Conservation (phyloP, 352 stramenopile species). For the Thalassiosira oceanica region DNA sequence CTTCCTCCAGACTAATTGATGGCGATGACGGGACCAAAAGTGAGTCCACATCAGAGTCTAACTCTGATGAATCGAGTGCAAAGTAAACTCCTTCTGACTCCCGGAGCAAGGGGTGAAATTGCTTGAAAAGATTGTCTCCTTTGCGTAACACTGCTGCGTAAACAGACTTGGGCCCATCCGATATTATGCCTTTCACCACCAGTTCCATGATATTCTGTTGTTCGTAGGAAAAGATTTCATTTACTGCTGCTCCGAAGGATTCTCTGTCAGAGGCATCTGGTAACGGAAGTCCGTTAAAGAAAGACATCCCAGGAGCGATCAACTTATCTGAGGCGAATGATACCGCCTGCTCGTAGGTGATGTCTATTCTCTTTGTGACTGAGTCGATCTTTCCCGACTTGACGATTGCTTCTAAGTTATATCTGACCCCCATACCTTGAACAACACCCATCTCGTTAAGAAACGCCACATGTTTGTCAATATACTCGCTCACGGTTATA, state of each 20-base stretch:
- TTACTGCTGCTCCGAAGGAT: conserved; percentile 27
- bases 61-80: conserved; percentile 18
- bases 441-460: conserved; percentile 21
- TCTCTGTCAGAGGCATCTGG: conserved; percentile 21
- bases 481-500: conserved; percentile 21
- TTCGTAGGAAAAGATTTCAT: conserved; percentile 65
- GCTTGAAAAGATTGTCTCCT: conserved; percentile 56
- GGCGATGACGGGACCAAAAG: conserved; percentile 35
- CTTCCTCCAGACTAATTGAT: conserved; percentile 2
- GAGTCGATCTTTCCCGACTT: conserved; percentile 20
- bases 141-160: conserved; percentile 65
- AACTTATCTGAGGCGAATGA: conserved; percentile 70
- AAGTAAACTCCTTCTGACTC: conserved; percentile 28
- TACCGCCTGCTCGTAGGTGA: conserved; percentile 59
- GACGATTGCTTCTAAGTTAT: conserved; percentile 32
- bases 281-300: conserved; percentile 76
- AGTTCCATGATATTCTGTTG: conserved; percentile 59
- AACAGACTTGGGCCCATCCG: conserved; percentile 62
- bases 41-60: conserved; percentile 42
- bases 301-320: conserved; percentile 69
- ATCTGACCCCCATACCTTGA: conserved; percentile 5
- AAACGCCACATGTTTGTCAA: conserved; percentile 21
- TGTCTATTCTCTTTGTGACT: conserved; percentile 9
- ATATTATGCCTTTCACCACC: conserved; percentile 58
- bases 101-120: conserved; percentile 59